phyloP scores from a whole-genome alignment of 2,329 filamentous ascomycete genomes.

The Pseudocercospora cruenta region DNA sequence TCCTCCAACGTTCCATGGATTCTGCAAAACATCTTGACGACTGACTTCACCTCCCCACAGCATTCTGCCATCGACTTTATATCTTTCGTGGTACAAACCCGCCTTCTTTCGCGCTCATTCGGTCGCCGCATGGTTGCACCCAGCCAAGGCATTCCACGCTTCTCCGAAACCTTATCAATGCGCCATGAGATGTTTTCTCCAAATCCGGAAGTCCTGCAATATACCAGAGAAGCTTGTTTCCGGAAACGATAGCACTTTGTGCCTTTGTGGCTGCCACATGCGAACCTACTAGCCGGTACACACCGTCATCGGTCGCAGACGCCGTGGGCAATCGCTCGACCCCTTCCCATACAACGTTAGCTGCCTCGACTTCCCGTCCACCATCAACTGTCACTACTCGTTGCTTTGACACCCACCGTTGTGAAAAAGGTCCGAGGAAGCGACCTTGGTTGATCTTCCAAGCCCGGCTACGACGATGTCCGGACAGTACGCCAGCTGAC shows the following conservation, averaged over 20 bases:
- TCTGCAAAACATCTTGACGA: neutral
- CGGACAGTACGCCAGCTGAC: neutral
- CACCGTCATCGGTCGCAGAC: slow-evolving; percentile 1
- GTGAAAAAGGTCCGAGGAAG: neutral
- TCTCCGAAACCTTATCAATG: neutral
- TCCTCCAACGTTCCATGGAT: slow-evolving; percentile 7
- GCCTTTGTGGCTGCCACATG: slow-evolving; percentile 8
- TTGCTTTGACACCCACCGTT: neutral
- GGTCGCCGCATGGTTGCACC: neutral
- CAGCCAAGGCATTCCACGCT: slow-evolving; percentile 2
- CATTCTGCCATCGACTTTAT: neutral
- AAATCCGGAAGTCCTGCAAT: slow-evolving; percentile 5
- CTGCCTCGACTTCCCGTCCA: neutral
- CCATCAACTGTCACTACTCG: neutral
- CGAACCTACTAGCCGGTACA: neutral
- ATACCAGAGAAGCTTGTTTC: slow-evolving; percentile 6
- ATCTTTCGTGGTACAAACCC: neutral
- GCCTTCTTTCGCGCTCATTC: neutral
- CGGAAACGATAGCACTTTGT: slow-evolving; percentile 5
- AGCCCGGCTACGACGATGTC: neutral
- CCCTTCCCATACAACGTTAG: slow-evolving; percentile 1
- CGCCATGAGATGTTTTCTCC: neutral
- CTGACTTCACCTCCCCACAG: neutral
- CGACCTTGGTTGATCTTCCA: neutral
- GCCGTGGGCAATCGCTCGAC: neutral